phyloP scores from a whole-genome alignment of 257 asterid genomes.

The Nicotiana benthamiana region DNA sequence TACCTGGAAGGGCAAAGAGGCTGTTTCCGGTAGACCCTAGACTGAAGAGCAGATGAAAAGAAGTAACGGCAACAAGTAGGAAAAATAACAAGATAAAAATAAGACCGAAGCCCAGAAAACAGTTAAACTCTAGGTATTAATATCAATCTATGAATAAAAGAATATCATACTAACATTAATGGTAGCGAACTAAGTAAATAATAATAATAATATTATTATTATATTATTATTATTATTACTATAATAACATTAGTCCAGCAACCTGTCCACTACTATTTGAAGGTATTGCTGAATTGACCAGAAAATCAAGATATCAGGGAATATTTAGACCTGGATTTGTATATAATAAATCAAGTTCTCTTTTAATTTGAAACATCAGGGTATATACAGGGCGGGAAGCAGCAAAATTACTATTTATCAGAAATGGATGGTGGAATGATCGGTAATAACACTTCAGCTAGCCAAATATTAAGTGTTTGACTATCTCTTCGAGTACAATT shows the following conservation, averaged over 20 bases:
- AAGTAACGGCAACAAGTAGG: too few relatives aligned
- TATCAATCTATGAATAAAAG: too few relatives aligned
- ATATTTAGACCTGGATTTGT: not conserved
- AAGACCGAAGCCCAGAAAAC: too few relatives aligned
- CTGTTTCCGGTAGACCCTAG: too few relatives aligned
- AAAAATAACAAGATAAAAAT: too few relatives aligned
- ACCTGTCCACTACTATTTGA: not conserved
- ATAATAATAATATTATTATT: not conserved
- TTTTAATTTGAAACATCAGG: not conserved
- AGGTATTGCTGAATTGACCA: not conserved
- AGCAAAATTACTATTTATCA: not conserved
- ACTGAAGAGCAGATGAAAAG: too few relatives aligned
- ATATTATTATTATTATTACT: not conserved
- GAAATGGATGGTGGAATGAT: not conserved
- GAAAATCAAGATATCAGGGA: not conserved
- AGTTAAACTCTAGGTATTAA: too few relatives aligned
- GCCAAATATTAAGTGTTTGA: not conserved
- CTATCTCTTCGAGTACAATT: not conserved
- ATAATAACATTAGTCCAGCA: not conserved
- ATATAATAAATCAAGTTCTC: not conserved
- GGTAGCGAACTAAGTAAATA: not conserved
- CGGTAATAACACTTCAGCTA: not conserved
- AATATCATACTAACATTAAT: too few relatives aligned
- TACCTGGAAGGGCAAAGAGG: too few relatives aligned
- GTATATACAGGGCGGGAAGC: not conserved